Percentiles rank a stretch among this genome's conserved stretches.
Evolutionary conservation across 2,329 filamentous ascomycete genomes (phyloP).

Genomic region (Drechslerella dactyloides): DNA sequence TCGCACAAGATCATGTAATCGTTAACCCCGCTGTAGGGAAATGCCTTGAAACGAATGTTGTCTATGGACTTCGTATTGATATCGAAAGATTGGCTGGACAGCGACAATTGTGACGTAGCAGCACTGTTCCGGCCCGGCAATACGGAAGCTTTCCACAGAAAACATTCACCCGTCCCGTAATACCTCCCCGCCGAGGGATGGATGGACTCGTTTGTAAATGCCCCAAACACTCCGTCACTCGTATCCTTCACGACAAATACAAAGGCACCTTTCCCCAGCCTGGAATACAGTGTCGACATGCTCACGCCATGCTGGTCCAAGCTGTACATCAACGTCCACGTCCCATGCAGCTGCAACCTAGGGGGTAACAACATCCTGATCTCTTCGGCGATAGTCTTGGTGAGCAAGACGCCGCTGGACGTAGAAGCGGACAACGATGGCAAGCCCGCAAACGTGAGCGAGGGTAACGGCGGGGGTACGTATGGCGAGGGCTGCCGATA

Average conservation of each 20-base stretch:
- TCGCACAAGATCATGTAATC: conserved; percentile 97
- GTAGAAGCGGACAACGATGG: conserved; percentile 6
- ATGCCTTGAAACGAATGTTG: conserved; percentile 88
- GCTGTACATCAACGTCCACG: conserved; percentile 86
- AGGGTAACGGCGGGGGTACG: conserved; percentile 29
- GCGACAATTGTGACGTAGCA: conserved; percentile 52
- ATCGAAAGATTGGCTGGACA: conserved; percentile 8
- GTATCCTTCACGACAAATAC: conserved; percentile 85
- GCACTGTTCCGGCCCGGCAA: conserved; percentile 60
- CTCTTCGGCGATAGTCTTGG: conserved; percentile 80
- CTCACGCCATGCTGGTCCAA: conserved; percentile 91
- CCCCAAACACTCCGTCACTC: conserved; percentile 74
- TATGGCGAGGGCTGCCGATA: conserved; percentile 46
- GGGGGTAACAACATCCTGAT: conserved; percentile 88
- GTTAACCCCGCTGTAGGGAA: conserved; percentile 93
- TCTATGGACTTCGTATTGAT: conserved; percentile 21
- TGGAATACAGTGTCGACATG: conserved; percentile 80
- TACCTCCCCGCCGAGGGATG: conserved; percentile 78
- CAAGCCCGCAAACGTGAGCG: conserved; percentile 17
- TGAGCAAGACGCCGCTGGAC: conserved; percentile 65
- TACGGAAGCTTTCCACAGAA: conserved; percentile 79
- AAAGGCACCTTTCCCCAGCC: conserved; percentile 78
- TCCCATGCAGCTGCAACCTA: conserved; percentile 81
- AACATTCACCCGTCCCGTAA: conserved; percentile 96
- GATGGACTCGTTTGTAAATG: conserved; percentile 88